A percentile compares a stretch with the other conserved stretches of the same genome.
Evolutionary conservation across 305 asterid genomes (phyloP).

Genomic region (Stenogyne calaminthoides): DNA sequence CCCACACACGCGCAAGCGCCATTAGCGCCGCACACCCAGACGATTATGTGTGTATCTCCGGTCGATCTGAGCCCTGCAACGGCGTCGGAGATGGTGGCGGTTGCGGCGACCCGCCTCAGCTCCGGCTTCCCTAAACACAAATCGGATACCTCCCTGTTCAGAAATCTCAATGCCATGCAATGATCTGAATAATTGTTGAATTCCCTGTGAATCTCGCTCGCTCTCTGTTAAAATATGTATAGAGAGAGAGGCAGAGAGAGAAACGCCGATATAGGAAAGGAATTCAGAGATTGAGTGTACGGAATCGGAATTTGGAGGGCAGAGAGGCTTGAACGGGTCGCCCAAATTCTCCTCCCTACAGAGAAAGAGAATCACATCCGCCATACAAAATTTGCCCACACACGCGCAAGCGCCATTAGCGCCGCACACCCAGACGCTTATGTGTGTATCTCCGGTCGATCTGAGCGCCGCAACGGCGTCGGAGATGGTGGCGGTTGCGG

Average conservation of each 20-base stretch:
- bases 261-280: background rate
- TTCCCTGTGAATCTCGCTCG: slow-evolving; percentile 10
- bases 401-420: slow-evolving; percentile 43
- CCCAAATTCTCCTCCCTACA: slow-evolving; percentile 56
- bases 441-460: slow-evolving; percentile 46
- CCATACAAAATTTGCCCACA: slow-evolving; percentile 66
- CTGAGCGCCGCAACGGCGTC: slow-evolving; percentile 59
- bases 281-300: background rate
- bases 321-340: slow-evolving; percentile 61
- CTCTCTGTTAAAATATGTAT: background rate
- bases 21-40: slow-evolving; percentile 48
- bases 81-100: slow-evolving; percentile 53
- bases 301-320: background rate
- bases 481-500: slow-evolving; percentile 45
- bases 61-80: slow-evolving; percentile 51
- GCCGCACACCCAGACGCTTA: slow-evolving; percentile 65
- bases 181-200: background rate
- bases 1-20: slow-evolving; percentile 59
- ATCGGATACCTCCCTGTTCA: slow-evolving; percentile 66
- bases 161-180: slow-evolving; percentile 83
- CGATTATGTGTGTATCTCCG: slow-evolving; percentile 57
- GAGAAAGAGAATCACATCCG: slow-evolving; percentile 66
- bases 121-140: slow-evolving; percentile 85
- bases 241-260: slow-evolving; percentile 5
- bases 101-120: slow-evolving; percentile 49